These are phyloP conservation scores for Eimeria sp. DNA, from an alignment of 169 alveolate species.

Conservation along the genomic window DNA sequence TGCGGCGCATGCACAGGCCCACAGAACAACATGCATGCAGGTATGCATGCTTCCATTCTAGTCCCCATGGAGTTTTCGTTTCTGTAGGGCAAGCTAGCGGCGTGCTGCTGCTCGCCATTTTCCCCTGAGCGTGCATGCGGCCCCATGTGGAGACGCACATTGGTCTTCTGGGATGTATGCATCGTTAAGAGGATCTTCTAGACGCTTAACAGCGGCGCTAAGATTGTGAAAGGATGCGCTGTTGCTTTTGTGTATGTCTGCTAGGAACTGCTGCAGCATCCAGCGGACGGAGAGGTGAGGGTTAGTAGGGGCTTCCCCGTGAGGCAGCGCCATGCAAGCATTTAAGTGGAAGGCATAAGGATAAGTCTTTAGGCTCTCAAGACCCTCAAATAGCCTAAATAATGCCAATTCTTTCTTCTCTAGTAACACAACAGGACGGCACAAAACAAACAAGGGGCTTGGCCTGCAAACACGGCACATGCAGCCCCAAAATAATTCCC, in stretches of 20 bases:
- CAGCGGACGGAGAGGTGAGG: background rate
- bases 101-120: background rate
- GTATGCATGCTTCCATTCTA: background rate
- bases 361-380: background rate
- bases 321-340: background rate
- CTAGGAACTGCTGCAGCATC: conserved; percentile 28
- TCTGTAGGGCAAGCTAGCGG: background rate
- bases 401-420: conserved; percentile 39
- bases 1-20: conserved; percentile 11
- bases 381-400: conserved; percentile 17
- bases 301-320: background rate
- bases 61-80: too few species aligned
- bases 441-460: background rate
- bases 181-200: background rate
- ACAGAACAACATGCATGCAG: background rate
- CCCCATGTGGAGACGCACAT: background rate
- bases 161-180: background rate
- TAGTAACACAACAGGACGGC: conserved; percentile 42
- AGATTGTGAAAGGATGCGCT: background rate
- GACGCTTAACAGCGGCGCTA: background rate
- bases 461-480: background rate
- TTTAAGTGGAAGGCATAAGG: background rate
- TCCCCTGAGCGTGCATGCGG: background rate
- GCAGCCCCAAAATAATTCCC: background rate
- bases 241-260: background rate